Conservation (phyloP, 441 rosid genomes). For the Codiaeum variegatum region DNA sequence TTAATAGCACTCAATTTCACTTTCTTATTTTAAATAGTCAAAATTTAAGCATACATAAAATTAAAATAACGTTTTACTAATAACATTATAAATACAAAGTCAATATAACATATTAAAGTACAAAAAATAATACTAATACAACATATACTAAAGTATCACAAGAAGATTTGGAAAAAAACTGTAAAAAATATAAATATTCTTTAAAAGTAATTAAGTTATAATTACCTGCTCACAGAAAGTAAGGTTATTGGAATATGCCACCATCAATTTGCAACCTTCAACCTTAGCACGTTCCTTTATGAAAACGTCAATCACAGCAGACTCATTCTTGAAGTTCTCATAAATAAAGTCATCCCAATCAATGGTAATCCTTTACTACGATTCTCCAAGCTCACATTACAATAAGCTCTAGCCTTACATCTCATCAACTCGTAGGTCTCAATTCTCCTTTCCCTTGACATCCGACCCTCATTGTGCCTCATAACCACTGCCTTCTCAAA, state of each 20-base stretch:
- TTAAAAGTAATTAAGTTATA: too few species aligned
- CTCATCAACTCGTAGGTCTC: constrained; percentile 55
- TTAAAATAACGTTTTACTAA: too few species aligned
- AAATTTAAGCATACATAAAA: too few species aligned
- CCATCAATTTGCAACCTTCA: constrained; percentile 46
- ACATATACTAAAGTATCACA: too few species aligned
- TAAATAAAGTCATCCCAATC: constrained; percentile 51
- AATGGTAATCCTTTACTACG: constrained; percentile 15
- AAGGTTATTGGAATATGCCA: constrained; percentile 56
- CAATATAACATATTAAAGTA: too few species aligned
- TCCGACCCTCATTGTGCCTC: constrained; percentile 74
- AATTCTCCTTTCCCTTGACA: constrained; percentile 54
- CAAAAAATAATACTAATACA: too few species aligned
- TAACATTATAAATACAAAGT: too few species aligned
- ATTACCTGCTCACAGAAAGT: constrained; percentile 62
- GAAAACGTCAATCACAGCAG: constrained; percentile 40
- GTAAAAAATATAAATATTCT: too few species aligned
- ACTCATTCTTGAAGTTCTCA: constrained; percentile 67
- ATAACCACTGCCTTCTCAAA: constrained; percentile 66
- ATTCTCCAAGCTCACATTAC: constrained; percentile 35
- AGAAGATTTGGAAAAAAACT: too few species aligned
- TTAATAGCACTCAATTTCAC: too few species aligned
- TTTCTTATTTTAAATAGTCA: too few species aligned
- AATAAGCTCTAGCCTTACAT: constrained; percentile 49
- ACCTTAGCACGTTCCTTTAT: constrained; percentile 46